Conservation (phyloP, 225 moss, liverwort and hornwort genomes). For the Ulota crispa region DNA sequence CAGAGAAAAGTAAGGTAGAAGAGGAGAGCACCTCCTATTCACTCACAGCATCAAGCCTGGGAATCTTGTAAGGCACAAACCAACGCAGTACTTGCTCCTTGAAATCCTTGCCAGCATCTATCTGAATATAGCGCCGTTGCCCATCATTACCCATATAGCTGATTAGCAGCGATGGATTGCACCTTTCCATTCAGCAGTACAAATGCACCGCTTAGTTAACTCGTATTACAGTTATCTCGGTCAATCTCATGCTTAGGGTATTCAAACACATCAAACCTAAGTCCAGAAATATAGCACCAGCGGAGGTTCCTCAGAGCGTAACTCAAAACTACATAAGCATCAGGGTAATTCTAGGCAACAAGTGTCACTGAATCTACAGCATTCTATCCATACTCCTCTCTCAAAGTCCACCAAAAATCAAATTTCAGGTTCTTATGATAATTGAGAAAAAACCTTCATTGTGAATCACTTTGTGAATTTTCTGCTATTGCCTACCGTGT, state of each 20-base stretch:
- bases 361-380: neutral
- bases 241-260: conserved; percentile 1
- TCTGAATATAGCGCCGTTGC: conserved; percentile 86
- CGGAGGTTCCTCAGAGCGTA: neutral
- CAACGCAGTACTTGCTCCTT: conserved; percentile 99
- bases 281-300: neutral
- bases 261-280: conserved; percentile 6
- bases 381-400: neutral
- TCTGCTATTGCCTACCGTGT: neutral
- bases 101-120: conserved; percentile 95
- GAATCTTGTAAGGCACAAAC: conserved; percentile 83
- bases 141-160: conserved; percentile 77
- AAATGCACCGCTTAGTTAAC: conserved; percentile 22
- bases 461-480: neutral
- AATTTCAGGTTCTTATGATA: neutral
- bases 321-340: neutral
- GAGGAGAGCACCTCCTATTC: conserved; percentile 58
- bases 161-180: conserved; percentile 98
- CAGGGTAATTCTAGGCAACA: neutral
- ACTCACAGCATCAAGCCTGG: conserved; percentile 98
- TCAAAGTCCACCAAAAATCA: neutral
- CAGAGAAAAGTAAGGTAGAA: conserved; percentile 1
- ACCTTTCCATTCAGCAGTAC: conserved; percentile 61
- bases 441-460: neutral
- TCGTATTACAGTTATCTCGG: conserved; percentile 5